Base-by-base conservation (phyloP, 1,139 yeast genomes). In the Wickerhamiella pararugosa region DNA sequence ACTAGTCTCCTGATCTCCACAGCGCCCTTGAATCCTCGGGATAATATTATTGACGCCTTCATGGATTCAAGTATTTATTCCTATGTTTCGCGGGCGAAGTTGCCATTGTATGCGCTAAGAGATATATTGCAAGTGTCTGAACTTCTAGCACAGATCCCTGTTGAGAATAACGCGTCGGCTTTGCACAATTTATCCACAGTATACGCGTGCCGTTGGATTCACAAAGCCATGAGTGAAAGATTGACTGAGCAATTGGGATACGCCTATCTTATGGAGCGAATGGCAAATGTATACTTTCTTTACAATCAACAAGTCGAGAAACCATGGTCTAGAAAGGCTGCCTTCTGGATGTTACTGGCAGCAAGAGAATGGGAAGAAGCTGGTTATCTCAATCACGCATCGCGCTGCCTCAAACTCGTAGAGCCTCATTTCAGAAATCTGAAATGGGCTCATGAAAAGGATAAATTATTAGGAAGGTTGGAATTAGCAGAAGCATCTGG, bases 291-390 rank as follows among this genome's bases (percentile, higher is more conserved):
- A 25, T 72, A 66, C 44, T 41, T 47, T 1, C 47, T 53, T 2
- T 54, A 52, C 40, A 51, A 54, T 37, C 46, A 44, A 39, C 33
- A 30, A 41, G 39, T n/a, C 29, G 10, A 34, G 9, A 15, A 57
- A 69, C 71, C 80, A 1, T 66, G 93, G 44, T 62, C 62, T 42
- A 69, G 96, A 44, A 84, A 83, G 54, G 76, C 90, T 1, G 75
- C 84, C 0, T 66, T 87, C 30, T 87, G 95, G 87, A 70, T 73
- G 52, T 59, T 86, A 15, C 60, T 87, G 26, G 78, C 95, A 0
- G 79, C 87, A 5, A 73, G 73, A 45, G 83, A 80, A 54, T 79
- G 94, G 86, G 64, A 65, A 31, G 58, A 55, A 34, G 52, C 57
- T 1, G 45, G 44, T 26, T 51, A 49, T 30, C 40, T 34, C 26